Percentiles rank a stretch among this genome's conserved stretches.
Conservation (phyloP, 2,329 filamentous ascomycete genomes). For the Nannizziopsis barbatae region DNA sequence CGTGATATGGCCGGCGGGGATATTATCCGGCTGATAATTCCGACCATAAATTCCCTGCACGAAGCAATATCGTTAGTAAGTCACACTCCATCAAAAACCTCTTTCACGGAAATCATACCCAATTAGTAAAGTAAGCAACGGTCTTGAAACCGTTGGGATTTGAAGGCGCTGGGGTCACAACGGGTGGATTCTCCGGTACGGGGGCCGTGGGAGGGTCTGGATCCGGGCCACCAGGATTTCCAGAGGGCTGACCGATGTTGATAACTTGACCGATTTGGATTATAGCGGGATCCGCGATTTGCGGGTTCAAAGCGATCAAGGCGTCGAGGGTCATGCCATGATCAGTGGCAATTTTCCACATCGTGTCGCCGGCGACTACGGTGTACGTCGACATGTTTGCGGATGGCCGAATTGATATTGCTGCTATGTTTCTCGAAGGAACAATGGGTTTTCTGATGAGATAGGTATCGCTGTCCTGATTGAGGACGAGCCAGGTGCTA, state of each 20-base stretch:
- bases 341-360: constrained; percentile 27
- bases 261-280: constrained; percentile 15
- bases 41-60: constrained; percentile 68
- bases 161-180: constrained; percentile 1
- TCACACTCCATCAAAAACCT: neutral
- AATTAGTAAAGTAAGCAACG: constrained; percentile 39
- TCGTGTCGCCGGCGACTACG: constrained; percentile 15
- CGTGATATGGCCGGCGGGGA: constrained; percentile 70
- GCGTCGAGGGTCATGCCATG: constrained; percentile 20
- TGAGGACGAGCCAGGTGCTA: too few relatives aligned
- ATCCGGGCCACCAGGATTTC: neutral
- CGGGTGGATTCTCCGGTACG: neutral
- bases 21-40: constrained; percentile 70
- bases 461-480: too few relatives aligned
- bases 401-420: neutral
- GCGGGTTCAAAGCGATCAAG: constrained; percentile 15
- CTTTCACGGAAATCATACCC: constrained; percentile 23
- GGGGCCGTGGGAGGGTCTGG: too few relatives aligned
- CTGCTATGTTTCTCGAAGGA: neutral
- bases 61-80: neutral
- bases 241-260: constrained; percentile 10
- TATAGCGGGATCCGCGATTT: constrained; percentile 12
- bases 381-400: constrained; percentile 13
- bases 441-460: too few relatives aligned
- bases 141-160: constrained; percentile 15